Base-by-base conservation (phyloP, 345 rosid species). In the Hibiscus tridactylites region DNA sequence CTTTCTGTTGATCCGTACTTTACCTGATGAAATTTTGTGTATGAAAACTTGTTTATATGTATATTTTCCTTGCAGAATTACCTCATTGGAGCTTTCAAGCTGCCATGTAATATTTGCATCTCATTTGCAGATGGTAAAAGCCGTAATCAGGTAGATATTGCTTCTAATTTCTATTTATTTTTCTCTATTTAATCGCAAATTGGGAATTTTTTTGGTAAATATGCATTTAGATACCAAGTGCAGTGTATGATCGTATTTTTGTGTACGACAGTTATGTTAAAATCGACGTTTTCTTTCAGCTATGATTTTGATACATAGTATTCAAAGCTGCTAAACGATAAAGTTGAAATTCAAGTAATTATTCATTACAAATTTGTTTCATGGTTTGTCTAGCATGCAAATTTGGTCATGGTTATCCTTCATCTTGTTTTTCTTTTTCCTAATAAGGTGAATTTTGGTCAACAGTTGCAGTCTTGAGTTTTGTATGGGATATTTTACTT, bases 51-150 rank as follows among this genome's bases (percentile, higher is more conserved):
- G 37, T 54, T 47, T 0, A 1, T 44, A 9, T 47, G 3, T 33
- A 49, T 65, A 68, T 49, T 56, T 47, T 13, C 2, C 63, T 26
- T 53, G 58, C 78, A 85, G 88, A 83, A 85, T 79, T 82, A 75
- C 65, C 47, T 85, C 58, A 49, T 77, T 19, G 88, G 86, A 79
- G 88, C 85, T 79, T 85, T 85, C 74, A 83, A 85, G 79, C 88
- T 83, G 11, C 86, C 86, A 19, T 85, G 86, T 52, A 77, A 46
- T 24, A 47, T 85, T 66, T 85, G 80, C 12, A 74, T 85, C 66
- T 31, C 70, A 29, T 81, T 85, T 59, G 72, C 80, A 11, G 86
- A 83, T 77, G 84, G 81, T 79, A 83, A 82, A 76, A 79, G 78
- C 63, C 82, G 85, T 50, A 83, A 83, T 75, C 83, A 85, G 88